phyloP scores from a whole-genome alignment of 2,329 filamentous ascomycete genomes.

The Thelonectria olida region DNA sequence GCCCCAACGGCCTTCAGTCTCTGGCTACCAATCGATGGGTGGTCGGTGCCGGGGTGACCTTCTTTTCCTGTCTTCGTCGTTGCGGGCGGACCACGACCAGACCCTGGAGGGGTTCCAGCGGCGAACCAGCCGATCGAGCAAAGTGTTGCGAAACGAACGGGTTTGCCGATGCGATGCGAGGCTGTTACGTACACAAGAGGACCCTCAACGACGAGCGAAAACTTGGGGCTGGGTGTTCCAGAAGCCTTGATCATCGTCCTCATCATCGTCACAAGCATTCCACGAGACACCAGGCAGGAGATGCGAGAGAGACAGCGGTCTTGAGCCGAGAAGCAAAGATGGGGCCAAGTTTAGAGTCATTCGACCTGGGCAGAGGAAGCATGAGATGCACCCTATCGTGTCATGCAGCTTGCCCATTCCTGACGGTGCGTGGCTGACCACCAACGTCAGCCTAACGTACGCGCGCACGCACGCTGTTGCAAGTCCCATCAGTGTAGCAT shows the following conservation, averaged over 20 bases:
- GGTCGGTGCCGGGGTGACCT: slow-evolving; percentile 9
- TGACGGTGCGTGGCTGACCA: slow-evolving; percentile 6
- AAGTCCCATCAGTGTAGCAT: slow-evolving; percentile 2
- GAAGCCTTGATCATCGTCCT: slow-evolving; percentile 5
- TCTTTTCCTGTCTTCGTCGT: neutral
- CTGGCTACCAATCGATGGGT: neutral
- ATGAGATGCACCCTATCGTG: neutral
- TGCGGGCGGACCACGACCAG: no score
- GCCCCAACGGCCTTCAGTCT: slow-evolving; percentile 20
- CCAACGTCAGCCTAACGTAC: neutral
- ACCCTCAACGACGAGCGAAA: slow-evolving; percentile 4
- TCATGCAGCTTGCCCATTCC: slow-evolving; percentile 12
- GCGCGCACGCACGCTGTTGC: neutral
- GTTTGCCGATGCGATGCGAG: slow-evolving; percentile 16
- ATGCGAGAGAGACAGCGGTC: neutral
- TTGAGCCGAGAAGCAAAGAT: neutral
- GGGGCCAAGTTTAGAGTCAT: neutral
- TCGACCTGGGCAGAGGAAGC: neutral
- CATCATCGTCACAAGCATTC: neutral
- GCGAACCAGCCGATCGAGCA: slow-evolving; percentile 17
- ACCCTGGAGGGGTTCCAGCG: neutral
- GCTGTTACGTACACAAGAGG: slow-evolving; percentile 33
- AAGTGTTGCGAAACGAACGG: slow-evolving; percentile 10
- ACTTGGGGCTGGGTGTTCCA: slow-evolving; percentile 17
- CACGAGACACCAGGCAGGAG: neutral